phyloP scores from a whole-genome alignment of 768 basidiomycete species.

The Amanita rimosa region DNA sequence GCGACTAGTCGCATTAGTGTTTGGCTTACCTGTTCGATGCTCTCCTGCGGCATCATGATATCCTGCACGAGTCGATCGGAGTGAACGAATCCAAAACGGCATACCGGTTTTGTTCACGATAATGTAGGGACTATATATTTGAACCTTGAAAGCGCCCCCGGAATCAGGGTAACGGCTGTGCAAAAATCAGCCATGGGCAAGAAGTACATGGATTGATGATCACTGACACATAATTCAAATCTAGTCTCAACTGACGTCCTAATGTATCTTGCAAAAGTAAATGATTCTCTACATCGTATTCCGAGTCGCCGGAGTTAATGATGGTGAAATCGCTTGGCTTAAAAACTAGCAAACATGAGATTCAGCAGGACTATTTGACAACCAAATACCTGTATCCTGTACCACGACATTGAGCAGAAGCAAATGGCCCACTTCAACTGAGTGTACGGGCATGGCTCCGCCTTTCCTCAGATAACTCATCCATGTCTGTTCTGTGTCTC shows the following conservation, averaged over 20 bases:
- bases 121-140: slow-evolving; percentile 86
- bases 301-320: slow-evolving; percentile 90
- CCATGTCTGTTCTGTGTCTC: slow-evolving; percentile 90
- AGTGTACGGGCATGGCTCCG: slow-evolving; percentile 93
- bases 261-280: slow-evolving; percentile 63
- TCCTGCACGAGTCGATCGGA: slow-evolving; percentile 48
- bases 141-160: slow-evolving; percentile 93
- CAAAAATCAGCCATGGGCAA: neutral
- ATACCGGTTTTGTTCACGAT: slow-evolving; percentile 89
- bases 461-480: slow-evolving; percentile 87
- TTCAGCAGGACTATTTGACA: neutral
- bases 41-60: slow-evolving; percentile 82
- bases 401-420: slow-evolving; percentile 83
- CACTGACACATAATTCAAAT: slow-evolving; percentile 82
- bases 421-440: slow-evolving; percentile 84
- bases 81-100: slow-evolving; percentile 64
- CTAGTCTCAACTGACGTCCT: slow-evolving; percentile 70
- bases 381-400: slow-evolving; percentile 71
- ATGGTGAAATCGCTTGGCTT: slow-evolving; percentile 95
- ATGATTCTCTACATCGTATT: slow-evolving; percentile 71
- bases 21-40: slow-evolving; percentile 40
- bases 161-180: slow-evolving; percentile 70
- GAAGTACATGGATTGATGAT: neutral
- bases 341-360: slow-evolving; percentile 42
- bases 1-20: neutral